Percentiles rank a stretch among this genome's conserved stretches.
These are phyloP conservation scores for Heliosperma pusillum DNA, from an alignment of 148 eudicot species.

Conservation along the genomic window DNA sequence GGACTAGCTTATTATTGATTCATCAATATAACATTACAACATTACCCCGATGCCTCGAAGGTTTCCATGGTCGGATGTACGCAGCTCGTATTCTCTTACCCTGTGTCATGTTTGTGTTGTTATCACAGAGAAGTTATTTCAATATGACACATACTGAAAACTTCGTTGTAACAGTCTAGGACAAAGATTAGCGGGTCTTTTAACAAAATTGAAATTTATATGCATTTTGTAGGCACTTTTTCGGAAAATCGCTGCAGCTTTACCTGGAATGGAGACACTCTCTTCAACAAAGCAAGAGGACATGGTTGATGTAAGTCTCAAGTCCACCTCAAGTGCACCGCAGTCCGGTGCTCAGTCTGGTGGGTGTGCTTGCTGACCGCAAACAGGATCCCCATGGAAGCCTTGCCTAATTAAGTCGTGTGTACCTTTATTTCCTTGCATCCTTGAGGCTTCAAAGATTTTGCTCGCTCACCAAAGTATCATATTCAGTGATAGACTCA, in stretches of 20 bases:
- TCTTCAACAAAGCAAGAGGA: conserved; percentile 78
- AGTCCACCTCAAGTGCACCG: conserved; percentile 38
- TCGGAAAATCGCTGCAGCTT: conserved; percentile 70
- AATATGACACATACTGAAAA: too few species aligned
- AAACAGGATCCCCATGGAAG: neutral
- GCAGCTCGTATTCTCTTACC: neutral
- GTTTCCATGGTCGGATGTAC: neutral
- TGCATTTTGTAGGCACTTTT: conserved; percentile 49
- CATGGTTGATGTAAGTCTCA: conserved; percentile 61
- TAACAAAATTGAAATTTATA: neutral
- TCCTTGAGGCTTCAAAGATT: conserved; percentile 27
- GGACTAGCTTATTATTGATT: neutral
- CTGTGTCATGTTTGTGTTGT: neutral
- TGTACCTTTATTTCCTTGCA: conserved; percentile 19
- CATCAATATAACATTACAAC: neutral
- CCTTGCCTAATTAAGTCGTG: conserved; percentile 14
- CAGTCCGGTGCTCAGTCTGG: conserved; percentile 35
- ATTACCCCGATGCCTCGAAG: neutral
- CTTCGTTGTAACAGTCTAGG: too few species aligned
- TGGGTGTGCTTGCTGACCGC: conserved; percentile 45
- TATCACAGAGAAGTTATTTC: neutral
- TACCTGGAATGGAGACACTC: conserved; percentile 77
- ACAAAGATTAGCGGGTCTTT: too few species aligned
- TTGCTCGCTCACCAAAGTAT: conserved; percentile 18
- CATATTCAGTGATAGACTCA: neutral